phyloP scores from a whole-genome alignment of 345 rosid species.

The Capsella bursapastoris region DNA sequence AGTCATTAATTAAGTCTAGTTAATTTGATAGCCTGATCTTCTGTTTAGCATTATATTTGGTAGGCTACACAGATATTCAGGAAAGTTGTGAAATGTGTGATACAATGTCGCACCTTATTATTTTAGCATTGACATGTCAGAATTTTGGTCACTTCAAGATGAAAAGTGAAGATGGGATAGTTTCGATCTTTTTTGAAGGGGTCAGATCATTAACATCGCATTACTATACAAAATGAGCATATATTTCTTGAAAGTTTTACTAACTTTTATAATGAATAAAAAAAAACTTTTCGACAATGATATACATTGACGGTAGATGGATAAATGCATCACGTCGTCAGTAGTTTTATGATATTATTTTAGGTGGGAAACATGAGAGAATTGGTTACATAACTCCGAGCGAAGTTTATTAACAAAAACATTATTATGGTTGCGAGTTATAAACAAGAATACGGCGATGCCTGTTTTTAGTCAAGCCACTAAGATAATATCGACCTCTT shows the following conservation, averaged over 20 bases:
- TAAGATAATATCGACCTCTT: conserved; percentile 24
- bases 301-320: background rate
- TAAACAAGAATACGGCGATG: conserved; percentile 38
- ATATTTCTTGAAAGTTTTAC: background rate
- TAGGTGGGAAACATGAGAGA: conserved; percentile 6
- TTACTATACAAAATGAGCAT: background rate
- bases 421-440: conserved; percentile 21
- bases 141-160: background rate
- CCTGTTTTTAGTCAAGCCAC: conserved; percentile 41
- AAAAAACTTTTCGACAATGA: background rate
- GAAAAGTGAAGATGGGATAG: background rate
- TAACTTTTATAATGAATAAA: background rate
- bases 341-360: background rate
- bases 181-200: background rate
- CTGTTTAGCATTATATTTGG: background rate
- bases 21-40: conserved; percentile 4
- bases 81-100: conserved; percentile 7
- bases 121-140: background rate
- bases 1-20: background rate
- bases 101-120: conserved; percentile 11
- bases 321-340: background rate
- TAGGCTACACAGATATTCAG: background rate
- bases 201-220: background rate
- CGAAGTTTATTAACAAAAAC: conserved; percentile 12
- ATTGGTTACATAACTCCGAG: background rate